These are phyloP conservation scores for Oryza glumipatula DNA, from an alignment of 176 grass and related monocot genomes.

Conservation along the genomic window DNA sequence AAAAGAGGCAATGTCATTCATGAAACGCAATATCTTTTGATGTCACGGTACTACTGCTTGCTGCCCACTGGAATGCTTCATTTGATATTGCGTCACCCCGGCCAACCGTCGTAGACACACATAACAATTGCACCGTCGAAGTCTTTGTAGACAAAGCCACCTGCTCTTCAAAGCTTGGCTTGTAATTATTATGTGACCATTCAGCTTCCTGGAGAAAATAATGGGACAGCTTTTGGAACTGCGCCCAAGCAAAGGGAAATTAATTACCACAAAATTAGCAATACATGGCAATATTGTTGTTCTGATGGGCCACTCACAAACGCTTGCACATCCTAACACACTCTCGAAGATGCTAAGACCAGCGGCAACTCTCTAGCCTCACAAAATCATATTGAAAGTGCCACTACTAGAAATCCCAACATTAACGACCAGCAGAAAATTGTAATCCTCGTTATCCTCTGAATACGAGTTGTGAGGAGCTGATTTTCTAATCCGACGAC, in stretches of 20 bases:
- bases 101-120: background rate
- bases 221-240: background rate
- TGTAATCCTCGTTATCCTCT: too few relatives aligned
- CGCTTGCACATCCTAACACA: too few relatives aligned
- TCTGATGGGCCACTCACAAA: too few relatives aligned
- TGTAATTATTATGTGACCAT: background rate
- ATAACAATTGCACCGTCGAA: background rate
- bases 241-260: background rate
- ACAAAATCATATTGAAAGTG: too few relatives aligned
- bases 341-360: too few relatives aligned
- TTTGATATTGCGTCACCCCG: background rate
- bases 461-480: too few relatives aligned
- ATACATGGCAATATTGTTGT: too few relatives aligned
- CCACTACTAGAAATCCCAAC: too few relatives aligned
- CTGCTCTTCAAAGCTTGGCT: background rate
- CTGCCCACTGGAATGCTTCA: conserved; percentile 3
- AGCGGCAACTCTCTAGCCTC: too few relatives aligned
- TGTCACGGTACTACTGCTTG: too few relatives aligned
- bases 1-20: conserved; percentile 39
- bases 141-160: background rate
- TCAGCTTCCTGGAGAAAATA: background rate
- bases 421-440: too few relatives aligned
- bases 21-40: conserved; percentile 16
- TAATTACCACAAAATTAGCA: background rate
- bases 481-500: too few relatives aligned